These are phyloP conservation scores for Poa annua DNA, from an alignment of 176 grass and related monocot genomes.

Conservation along the genomic window DNA sequence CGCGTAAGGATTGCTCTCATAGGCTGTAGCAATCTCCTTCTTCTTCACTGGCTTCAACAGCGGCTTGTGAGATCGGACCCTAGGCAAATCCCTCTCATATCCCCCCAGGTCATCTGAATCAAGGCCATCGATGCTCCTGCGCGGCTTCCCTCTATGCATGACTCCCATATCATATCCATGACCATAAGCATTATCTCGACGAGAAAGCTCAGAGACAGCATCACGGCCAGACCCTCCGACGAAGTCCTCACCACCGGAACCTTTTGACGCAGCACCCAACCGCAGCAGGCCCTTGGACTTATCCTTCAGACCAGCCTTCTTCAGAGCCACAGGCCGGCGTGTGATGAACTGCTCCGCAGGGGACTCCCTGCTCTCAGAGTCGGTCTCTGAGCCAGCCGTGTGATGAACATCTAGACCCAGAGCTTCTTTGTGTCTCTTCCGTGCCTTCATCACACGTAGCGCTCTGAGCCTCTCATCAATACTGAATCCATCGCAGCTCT, in stretches of 20 bases:
- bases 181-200: conserved; percentile 32
- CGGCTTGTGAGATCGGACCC: conserved; percentile 31
- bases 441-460: conserved; percentile 52
- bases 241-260: conserved; percentile 28
- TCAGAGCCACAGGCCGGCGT: conserved; percentile 42
- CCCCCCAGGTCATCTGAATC: conserved; percentile 42
- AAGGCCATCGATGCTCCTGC: conserved; percentile 30
- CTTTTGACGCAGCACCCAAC: conserved; percentile 39
- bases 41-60: conserved; percentile 63
- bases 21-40: conserved; percentile 54
- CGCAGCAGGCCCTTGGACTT: conserved; percentile 56
- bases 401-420: background rate
- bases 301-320: conserved; percentile 53
- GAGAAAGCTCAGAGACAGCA: conserved; percentile 34
- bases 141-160: conserved; percentile 43
- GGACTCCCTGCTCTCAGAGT: conserved; percentile 61
- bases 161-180: conserved; percentile 40
- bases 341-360: conserved; percentile 38
- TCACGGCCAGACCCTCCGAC: conserved; percentile 24
- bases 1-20: conserved; percentile 48
- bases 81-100: conserved; percentile 43
- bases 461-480: conserved; percentile 65
- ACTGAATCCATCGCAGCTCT: conserved; percentile 55
- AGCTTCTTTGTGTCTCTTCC: conserved; percentile 35
- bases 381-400: conserved; percentile 38